phyloP scores from a whole-genome alignment of 2,329 filamentous ascomycete species.

The Fusarium scirpi region DNA sequence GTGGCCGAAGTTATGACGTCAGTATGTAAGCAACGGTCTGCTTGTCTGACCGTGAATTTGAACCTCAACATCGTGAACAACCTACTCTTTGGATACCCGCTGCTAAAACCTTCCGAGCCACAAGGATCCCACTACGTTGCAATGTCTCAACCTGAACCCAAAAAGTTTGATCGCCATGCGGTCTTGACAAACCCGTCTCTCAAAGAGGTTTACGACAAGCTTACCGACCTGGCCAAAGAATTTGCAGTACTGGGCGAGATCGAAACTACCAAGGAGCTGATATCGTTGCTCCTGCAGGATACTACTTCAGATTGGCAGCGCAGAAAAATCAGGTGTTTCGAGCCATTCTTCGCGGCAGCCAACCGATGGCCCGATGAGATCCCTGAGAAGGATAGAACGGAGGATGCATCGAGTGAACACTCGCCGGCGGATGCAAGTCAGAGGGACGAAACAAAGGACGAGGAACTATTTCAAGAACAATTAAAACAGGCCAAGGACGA shows the following conservation, averaged over 20 bases:
- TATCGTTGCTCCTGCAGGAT: slow-evolving; percentile 35
- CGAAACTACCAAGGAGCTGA: slow-evolving; percentile 14
- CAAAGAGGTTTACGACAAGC: slow-evolving; percentile 14
- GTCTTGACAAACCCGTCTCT: slow-evolving; percentile 21
- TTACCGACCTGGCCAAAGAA: slow-evolving; percentile 27
- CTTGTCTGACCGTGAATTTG: neutral
- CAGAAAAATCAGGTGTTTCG: neutral
- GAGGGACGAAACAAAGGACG: neutral
- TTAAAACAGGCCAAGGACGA: neutral
- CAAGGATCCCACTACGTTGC: fast-evolving
- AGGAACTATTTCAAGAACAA: neutral
- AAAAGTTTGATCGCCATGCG: slow-evolving; percentile 23
- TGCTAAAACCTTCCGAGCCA: neutral
- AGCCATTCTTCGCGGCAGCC: slow-evolving; percentile 33
- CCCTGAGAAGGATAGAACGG: neutral
- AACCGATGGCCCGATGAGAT: slow-evolving; percentile 37
- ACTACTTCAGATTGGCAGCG: slow-evolving; percentile 38
- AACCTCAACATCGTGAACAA: neutral
- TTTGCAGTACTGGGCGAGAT: slow-evolving; percentile 38
- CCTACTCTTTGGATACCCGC: neutral
- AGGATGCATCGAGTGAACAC: neutral
- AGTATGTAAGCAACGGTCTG: neutral
- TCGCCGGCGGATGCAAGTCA: neutral
- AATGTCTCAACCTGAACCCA: slow-evolving; percentile 8
- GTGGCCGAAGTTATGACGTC: neutral